These are phyloP conservation scores for Fusarium avenaceum DNA, from an alignment of 2,329 filamentous ascomycete genomes.

Conservation along the genomic window DNA sequence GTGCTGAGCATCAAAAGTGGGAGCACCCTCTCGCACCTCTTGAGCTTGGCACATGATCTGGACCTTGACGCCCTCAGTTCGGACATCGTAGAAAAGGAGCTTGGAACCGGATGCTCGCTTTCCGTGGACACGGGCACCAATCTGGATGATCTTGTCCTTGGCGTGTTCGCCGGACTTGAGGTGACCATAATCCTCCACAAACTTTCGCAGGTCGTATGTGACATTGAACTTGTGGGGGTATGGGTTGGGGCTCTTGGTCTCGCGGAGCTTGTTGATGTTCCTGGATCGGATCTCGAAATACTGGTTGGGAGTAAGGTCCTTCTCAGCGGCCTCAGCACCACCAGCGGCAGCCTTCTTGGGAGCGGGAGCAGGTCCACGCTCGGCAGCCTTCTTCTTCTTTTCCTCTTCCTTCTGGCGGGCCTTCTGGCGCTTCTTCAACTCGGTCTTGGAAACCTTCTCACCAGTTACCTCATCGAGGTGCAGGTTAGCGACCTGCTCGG, in stretches of 20 bases:
- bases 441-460: slow-evolving; percentile 85
- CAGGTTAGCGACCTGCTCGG: slow-evolving; percentile 75
- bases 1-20: slow-evolving; percentile 87
- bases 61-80: slow-evolving; percentile 71
- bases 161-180: slow-evolving; percentile 90
- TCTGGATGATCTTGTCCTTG: slow-evolving; percentile 79
- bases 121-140: slow-evolving; percentile 91
- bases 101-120: slow-evolving; percentile 86
- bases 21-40: slow-evolving; percentile 74
- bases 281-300: slow-evolving; percentile 98
- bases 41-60: slow-evolving; percentile 95
- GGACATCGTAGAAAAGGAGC: slow-evolving; percentile 87
- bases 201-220: slow-evolving; percentile 84
- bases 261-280: slow-evolving; percentile 68
- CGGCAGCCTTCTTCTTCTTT: slow-evolving; percentile 87
- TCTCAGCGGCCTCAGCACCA: slow-evolving; percentile 73
- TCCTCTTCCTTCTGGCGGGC: slow-evolving; percentile 86
- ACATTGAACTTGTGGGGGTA: slow-evolving; percentile 94
- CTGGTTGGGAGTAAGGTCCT: slow-evolving; percentile 70
- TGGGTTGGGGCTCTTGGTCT: slow-evolving; percentile 56
- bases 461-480: slow-evolving; percentile 94
- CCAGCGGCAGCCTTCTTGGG: slow-evolving; percentile 58
- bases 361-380: slow-evolving; percentile 76
- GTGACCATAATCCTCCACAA: slow-evolving; percentile 80
- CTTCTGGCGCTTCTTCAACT: slow-evolving; percentile 97